phyloP scores from a whole-genome alignment of 345 rosid species.

The Populus davidiana region DNA sequence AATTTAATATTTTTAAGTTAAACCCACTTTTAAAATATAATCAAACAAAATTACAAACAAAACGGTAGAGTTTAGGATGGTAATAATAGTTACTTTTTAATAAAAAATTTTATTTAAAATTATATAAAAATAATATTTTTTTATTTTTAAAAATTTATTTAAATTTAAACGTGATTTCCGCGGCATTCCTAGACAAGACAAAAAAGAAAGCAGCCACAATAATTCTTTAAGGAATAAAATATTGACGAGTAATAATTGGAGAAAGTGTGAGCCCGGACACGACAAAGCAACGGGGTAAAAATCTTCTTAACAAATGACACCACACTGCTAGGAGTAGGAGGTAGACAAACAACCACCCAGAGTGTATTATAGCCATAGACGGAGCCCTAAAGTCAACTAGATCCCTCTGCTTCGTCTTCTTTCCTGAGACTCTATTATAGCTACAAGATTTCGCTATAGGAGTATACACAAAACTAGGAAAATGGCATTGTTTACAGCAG shows the following conservation, averaged over 20 bases:
- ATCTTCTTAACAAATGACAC: neutral
- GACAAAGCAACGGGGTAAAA: neutral
- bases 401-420: neutral
- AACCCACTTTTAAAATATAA: too few species aligned
- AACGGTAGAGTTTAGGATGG: too few species aligned
- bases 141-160: too few species aligned
- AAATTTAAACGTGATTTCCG: too few species aligned
- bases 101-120: too few species aligned
- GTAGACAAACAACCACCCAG: neutral
- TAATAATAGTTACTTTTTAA: too few species aligned
- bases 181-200: too few species aligned
- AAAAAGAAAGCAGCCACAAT: too few species aligned
- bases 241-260: neutral
- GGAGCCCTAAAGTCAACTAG: neutral
- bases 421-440: neutral
- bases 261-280: neutral
- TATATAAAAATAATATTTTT: too few species aligned
- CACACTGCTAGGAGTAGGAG: neutral
- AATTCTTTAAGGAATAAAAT: too few species aligned
- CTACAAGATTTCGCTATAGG: neutral
- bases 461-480: neutral
- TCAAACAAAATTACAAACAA: too few species aligned
- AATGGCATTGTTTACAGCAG: neutral
- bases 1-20: too few species aligned
- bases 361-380: neutral